Evolutionary conservation across 257 asterid genomes (phyloP), one percentile per base, ranked within the genome.

Genomic region (Solanum tarapatanum): DNA sequence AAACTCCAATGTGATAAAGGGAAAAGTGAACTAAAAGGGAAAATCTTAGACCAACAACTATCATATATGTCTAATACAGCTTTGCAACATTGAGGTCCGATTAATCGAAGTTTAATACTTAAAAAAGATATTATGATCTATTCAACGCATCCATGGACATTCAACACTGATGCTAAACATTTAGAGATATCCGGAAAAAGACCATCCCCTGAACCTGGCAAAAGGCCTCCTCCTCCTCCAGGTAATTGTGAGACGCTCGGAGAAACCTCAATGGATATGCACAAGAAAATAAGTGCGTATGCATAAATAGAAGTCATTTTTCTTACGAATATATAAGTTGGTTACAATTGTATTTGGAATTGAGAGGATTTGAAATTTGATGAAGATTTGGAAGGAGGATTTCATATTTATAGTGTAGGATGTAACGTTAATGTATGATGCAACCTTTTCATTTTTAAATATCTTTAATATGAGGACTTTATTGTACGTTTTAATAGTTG

Each of bases 1-100:
- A 82, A 70, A 79, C 62, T 86, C 79, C 48, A 76, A 51, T 83
- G 8, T 8, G 60, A 19, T 1, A 88, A 84, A 21, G 84, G 90
- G 84, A 83, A 91, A 33, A 9, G 77, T 90, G 70, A 83, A 87
- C 23, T 19, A 2, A 86, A n/a, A 13, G 90, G 87, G 8, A 91
- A 86, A 30, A 73, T 58, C 58, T 86, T 87, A 1, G 90, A 84
- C 91, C 88, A 91, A 58, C 91, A 89, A 55, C 55, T 86, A 11
- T 84, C 84, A 4, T 91, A 88, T 41, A 91, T 35, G 1, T 48
- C 21, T 32, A 89, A n/a, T 37, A 83, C 2, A 11, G 69, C 86
- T 11, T 21, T 73, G 33, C 91, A 91, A 62, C 90, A 91, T 11
- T 70, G 82, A 13, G 88, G 88, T 4, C 86, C 87, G 21, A 91